Conservation (phyloP, 257 asterid species). For the Salvia splendens region DNA sequence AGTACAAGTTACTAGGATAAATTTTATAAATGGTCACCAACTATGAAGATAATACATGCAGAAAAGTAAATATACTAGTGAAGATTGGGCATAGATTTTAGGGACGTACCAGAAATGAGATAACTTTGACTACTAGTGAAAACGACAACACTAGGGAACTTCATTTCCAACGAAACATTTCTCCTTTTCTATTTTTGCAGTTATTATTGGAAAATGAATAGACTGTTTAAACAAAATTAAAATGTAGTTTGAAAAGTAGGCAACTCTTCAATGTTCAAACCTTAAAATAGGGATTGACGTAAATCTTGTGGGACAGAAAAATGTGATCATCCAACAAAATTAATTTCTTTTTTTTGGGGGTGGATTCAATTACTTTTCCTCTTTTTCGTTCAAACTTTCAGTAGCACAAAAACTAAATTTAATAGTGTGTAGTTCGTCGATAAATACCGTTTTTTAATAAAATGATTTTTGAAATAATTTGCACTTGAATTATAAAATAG, state of each 20-base stretch:
- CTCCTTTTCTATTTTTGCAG: background rate
- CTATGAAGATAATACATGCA: too few relatives aligned
- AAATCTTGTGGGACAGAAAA: background rate
- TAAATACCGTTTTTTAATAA: too few relatives aligned
- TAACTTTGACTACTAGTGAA: constrained; percentile 12
- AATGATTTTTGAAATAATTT: too few relatives aligned
- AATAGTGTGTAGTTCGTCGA: too few relatives aligned
- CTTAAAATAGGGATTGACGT: constrained; percentile 46
- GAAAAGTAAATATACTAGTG: background rate
- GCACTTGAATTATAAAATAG: too few relatives aligned
- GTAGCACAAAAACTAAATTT: too few relatives aligned
- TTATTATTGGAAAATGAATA: constrained; percentile 1
- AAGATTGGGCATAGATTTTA: background rate
- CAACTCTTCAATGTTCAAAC: constrained; percentile 63
- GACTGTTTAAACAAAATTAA: constrained; percentile 26
- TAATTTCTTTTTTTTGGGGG: background rate
- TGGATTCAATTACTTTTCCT: constrained; percentile 7
- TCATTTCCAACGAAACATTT: constrained; percentile 38
- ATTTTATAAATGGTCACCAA: background rate
- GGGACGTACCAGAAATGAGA: constrained; percentile 17
- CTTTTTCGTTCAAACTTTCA: background rate
- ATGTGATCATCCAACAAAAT: constrained; percentile 15
- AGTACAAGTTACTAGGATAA: constrained; percentile 9
- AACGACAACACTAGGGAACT: constrained; percentile 24
- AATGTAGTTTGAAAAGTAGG: constrained; percentile 68